Conservation (phyloP, 2,329 filamentous ascomycete species). For the Periconia macrospinosa region DNA sequence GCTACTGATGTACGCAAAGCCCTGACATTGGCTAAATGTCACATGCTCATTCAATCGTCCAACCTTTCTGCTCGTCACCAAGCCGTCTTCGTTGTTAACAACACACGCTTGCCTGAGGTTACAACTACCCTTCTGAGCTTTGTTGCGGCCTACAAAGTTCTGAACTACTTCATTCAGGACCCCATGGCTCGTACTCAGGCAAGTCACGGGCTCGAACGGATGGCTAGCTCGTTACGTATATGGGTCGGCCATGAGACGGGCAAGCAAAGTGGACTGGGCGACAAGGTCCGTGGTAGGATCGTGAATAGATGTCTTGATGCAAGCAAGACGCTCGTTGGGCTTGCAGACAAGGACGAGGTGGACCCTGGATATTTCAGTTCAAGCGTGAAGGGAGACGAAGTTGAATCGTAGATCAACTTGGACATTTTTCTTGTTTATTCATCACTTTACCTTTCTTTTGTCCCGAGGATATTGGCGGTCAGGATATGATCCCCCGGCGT, state of each 20-base stretch:
- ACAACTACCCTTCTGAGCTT: conserved; percentile 51
- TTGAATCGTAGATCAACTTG: background rate
- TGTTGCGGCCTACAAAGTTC: conserved; percentile 47
- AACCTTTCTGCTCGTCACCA: conserved; percentile 37
- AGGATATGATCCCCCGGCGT: background rate
- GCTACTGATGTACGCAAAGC: conserved; percentile 60
- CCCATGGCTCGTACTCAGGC: conserved; percentile 33
- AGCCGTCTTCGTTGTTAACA: conserved; percentile 45
- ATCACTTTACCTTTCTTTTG: background rate
- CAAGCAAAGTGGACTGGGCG: conserved; percentile 43
- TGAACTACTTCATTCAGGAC: conserved; percentile 42
- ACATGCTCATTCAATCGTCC: conserved; percentile 51
- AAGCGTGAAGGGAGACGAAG: conserved; percentile 28
- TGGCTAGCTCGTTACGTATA: conserved; percentile 47
- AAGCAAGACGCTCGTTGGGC: conserved; percentile 48
- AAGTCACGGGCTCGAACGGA: conserved; percentile 46
- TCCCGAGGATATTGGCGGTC: background rate
- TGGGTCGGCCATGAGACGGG: conserved; percentile 52
- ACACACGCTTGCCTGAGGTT: conserved; percentile 41
- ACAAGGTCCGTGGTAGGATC: conserved; percentile 41
- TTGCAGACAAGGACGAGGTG: conserved; percentile 20
- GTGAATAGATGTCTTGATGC: conserved; percentile 47
- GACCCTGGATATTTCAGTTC: conserved; percentile 28
- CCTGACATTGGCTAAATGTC: conserved; percentile 62
- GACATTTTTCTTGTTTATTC: background rate